These are phyloP conservation scores for Botrytis tulipae DNA, from an alignment of 2,329 filamentous ascomycete species.

Conservation along the genomic window DNA sequence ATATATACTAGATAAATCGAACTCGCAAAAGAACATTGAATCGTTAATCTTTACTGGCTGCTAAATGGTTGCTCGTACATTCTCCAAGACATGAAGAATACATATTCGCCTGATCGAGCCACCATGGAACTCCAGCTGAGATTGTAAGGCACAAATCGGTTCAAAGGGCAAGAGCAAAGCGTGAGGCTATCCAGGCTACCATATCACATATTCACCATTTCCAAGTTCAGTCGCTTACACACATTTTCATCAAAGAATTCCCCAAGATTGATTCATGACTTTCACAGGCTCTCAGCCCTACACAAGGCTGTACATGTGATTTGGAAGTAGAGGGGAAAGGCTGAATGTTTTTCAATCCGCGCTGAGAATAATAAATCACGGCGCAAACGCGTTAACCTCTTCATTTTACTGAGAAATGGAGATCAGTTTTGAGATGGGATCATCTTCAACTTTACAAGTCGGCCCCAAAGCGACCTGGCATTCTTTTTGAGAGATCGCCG, in stretches of 20 bases:
- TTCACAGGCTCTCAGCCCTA: background rate
- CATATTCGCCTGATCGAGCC: background rate
- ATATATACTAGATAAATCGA: background rate
- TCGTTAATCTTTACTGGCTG: background rate
- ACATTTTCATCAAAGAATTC: background rate
- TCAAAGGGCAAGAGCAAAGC: background rate
- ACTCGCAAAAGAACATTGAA: background rate
- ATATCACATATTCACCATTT: background rate
- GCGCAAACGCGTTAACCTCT: background rate
- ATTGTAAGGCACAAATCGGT: background rate
- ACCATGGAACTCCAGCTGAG: background rate
- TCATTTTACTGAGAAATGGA: background rate
- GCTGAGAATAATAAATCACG: background rate
- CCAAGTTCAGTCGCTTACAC: background rate
- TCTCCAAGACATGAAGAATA: background rate
- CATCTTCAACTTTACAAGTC: background rate
- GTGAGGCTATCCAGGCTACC: background rate
- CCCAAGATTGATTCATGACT: background rate
- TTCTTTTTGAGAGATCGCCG: background rate
- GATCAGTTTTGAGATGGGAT: background rate
- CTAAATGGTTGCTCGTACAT: background rate
- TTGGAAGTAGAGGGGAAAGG: background rate
- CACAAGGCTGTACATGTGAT: background rate
- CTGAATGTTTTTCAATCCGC: background rate
- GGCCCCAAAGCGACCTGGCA: background rate